phyloP scores from a whole-genome alignment of 1,284 basidiomycete genomes.

The Mycena citricolor region DNA sequence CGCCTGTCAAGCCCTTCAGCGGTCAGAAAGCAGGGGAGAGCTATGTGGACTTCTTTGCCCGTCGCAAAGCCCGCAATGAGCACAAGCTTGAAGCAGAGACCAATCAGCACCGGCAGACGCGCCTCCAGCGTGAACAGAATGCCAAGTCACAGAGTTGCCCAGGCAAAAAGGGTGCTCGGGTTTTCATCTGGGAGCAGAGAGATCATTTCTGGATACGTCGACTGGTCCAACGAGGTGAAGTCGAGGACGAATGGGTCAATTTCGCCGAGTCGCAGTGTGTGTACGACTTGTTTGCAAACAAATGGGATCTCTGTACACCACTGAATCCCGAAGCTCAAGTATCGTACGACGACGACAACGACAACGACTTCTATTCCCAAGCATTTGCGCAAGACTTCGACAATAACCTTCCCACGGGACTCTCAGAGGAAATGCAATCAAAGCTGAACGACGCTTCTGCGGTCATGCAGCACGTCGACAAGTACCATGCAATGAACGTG shows the following conservation, averaged over 20 bases:
- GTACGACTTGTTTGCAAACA: slow-evolving; percentile 21
- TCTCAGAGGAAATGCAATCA: no score
- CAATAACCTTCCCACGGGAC: no score
- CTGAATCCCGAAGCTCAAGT: slow-evolving; percentile 20
- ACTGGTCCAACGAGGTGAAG: slow-evolving; percentile 2
- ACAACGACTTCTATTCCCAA: no score
- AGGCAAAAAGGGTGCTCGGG: slow-evolving; percentile 19
- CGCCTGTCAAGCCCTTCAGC: slow-evolving; percentile 23
- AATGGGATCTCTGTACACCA: slow-evolving; percentile 26
- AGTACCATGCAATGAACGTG: no score
- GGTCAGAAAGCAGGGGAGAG: slow-evolving; percentile 24
- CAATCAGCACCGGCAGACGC: slow-evolving; percentile 11
- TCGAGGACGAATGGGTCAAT: slow-evolving; percentile 10
- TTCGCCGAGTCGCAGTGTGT: slow-evolving; percentile 24
- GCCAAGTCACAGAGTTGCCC: slow-evolving; percentile 5
- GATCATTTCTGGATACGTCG: slow-evolving; percentile 18
- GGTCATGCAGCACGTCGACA: no score
- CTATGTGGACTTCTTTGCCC: slow-evolving; percentile 22
- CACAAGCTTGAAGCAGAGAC: slow-evolving; percentile 10
- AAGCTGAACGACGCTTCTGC: no score
- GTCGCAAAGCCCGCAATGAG: slow-evolving; percentile 16
- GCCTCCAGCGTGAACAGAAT: neutral
- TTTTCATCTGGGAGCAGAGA: slow-evolving; percentile 24
- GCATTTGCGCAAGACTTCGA: no score
- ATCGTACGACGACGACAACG: slow-evolving; percentile 1